Evolutionary conservation across 129 eudicot species (phyloP), one percentile per base, ranked within the genome.

Genomic region (Helianthus tuberosus): DNA sequence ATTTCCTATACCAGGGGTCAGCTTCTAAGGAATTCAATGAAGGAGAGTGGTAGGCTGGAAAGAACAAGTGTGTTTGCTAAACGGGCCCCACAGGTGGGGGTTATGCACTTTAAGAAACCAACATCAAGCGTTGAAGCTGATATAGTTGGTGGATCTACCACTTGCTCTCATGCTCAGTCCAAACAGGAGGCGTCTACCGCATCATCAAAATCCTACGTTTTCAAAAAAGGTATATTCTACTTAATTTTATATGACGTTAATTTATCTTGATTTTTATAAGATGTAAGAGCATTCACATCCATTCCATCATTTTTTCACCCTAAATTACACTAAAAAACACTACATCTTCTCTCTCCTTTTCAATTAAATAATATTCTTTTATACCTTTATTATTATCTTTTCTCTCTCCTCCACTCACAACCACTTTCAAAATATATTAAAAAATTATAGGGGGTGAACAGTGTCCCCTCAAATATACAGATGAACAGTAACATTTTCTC

Each of bases 71-170:
- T 81, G 35, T 83, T 79, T 75, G 84, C 91, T 54, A 93, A 86
- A 85, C 87, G 98, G 12, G 78, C 81, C 53, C 67, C 88, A 46
- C 84, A 79, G 44, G 57, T 83, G 2, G 84, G 89, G 29, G 83
- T 78, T 38, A 55, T 86, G 78, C 89, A 85, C 74, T 71, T 76
- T 7, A 93, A 86, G 79, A 93, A 88, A 76, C 91, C 93, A 73
- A 85, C 96, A 66, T 93, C 97, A 60, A 88, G 96, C 76, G 96
- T 88, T 61, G 97, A 90, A 84, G 98, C 97, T 66, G 96, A 93
- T 77, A 88, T 90, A 32, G 75, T 91, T 65, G 95, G 88, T 69
- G 96, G 92, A 9, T 93, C 98, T 41, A 77, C 84, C 39, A 55
- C 86, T 49, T 74, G 89, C 68, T 83, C 97, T 62, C 91, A 83